Evolutionary conservation across 495 filamentous ascomycete species (phyloP), one percentile per base, ranked within the genome.

Genomic region (Apiosordaria backusii): DNA sequence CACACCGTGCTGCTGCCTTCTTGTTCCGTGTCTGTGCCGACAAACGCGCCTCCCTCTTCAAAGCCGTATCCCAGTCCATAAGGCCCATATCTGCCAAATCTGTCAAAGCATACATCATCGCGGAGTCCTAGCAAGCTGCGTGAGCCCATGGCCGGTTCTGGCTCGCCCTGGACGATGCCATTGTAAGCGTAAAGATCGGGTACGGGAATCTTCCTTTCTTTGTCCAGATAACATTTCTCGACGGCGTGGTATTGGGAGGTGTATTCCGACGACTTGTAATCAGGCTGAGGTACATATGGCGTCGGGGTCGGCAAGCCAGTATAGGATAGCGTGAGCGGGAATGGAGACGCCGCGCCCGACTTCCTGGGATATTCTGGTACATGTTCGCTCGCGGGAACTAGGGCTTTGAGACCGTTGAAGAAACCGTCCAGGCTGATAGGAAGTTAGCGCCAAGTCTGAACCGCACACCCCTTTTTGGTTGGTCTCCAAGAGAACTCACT

Each of bases 61-160:
- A 82, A 78, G 35, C 83, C 85, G 72, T 98, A 98, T 50, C 95
- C 95, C 45, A 90, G 82, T 0, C 95, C 95, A 71, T 99, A 99
- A 1, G 93, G 89, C 0, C 95, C 96, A 22, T 96, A 83, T 61
- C 93, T 85, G 27, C 95, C 93, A 76, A 91, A 97, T 1, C 95
- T 85, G 66, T 99, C 95, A 76, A 97, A 98, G 77, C 95, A 99
- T 57, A 97, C 82, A 72, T 96, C 90, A 64, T 95, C 86, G 35
- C 86, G 86, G 19, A 97, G 72, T 0, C 91, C 94, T 10, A 98
- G 74, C 45, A 93, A 74, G 4, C 85, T 82, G 74, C 97, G 88
- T 1, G 90, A 92, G 9, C 95, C 95, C 70, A 96, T 87, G 4
- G 89, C 83, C 22, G 91, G 84, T 54, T 93, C 88, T 9, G 95